These are phyloP conservation scores for Solanum acaule DNA, from an alignment of 257 asterid genomes.

Conservation along the genomic window DNA sequence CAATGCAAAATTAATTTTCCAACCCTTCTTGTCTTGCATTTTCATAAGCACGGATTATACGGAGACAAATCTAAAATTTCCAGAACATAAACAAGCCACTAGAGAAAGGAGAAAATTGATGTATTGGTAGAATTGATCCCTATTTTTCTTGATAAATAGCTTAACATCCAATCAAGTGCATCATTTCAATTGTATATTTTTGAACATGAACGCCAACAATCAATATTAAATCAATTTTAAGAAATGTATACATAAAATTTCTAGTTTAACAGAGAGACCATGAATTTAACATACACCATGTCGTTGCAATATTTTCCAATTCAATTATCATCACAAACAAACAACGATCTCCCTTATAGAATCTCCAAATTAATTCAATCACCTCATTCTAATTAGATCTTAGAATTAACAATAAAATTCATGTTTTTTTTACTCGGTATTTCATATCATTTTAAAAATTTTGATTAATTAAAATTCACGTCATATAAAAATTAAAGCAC, in stretches of 20 bases:
- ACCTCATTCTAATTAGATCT: background rate
- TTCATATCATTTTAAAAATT: background rate
- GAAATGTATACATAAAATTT: no score
- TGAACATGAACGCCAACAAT: no score
- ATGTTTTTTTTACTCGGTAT: background rate
- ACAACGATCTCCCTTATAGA: background rate
- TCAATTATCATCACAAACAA: background rate
- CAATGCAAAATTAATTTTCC: background rate
- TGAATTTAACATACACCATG: no score
- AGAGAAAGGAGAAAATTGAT: background rate
- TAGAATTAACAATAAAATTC: background rate
- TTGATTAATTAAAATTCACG: background rate
- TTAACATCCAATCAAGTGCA: no score
- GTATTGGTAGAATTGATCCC: background rate
- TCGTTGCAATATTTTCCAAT: background rate
- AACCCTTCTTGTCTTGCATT: background rate
- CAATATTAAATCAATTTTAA: no score
- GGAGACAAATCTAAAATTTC: no score
- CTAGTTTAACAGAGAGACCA: no score
- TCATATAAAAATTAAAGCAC: background rate
- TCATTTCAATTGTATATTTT: no score
- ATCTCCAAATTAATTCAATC: background rate
- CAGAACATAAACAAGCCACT: background rate
- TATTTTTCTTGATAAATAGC: no score
- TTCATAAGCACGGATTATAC: background rate